Evolutionary conservation across 2,329 filamentous ascomycete species (phyloP), one percentile per base, ranked within the genome.

Genomic region (Bipolaris sorokiniana): DNA sequence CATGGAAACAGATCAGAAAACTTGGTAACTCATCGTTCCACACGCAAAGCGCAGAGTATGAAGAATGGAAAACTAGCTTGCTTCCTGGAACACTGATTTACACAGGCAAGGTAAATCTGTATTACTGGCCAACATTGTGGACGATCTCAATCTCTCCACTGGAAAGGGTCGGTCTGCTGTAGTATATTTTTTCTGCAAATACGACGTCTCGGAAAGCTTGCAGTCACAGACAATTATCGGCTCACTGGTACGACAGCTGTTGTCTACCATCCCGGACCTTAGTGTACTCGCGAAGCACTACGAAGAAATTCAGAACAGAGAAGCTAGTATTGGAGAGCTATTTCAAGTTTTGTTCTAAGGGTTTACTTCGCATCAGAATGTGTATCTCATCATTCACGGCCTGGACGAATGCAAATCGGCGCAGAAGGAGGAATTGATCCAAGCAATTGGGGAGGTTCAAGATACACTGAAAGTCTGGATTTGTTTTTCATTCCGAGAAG

Each of bases 41-140:
- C 47, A 45, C 16, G 0, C 51, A 60, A 48, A 51, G 1, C 7
- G 7, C 37, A 6, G 58, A 67, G 40, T 77, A 77, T 47, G 40
- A 59, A 38, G 41, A 64, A 5, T 77, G 72, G 75, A 77, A 61
- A 62, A 38, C 51, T 9, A n/a, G 38, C 23, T 22, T 48, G 16
- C 18, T 52, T 22, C 62, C 72, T 28, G 61, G 48, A 37, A 77
- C 77, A 0, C 54, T 82, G 0, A 1, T 80, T 0, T 76, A 66
- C 28, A 70, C 50, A 9, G 79, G 79, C 4, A 80, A 78, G 80
- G 80, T 0, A 82, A 82, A 54, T 80, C 80, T 0, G 78, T 82
- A 1, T 48, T 78, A 7, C 45, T 81, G 3, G 79, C 80, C 1
- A 82, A 81, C 48, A 72, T 82, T 0, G 69, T 82, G 1, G 64